phyloP scores from a whole-genome alignment of 73 alveolate species.

The Urostyla sp. region DNA sequence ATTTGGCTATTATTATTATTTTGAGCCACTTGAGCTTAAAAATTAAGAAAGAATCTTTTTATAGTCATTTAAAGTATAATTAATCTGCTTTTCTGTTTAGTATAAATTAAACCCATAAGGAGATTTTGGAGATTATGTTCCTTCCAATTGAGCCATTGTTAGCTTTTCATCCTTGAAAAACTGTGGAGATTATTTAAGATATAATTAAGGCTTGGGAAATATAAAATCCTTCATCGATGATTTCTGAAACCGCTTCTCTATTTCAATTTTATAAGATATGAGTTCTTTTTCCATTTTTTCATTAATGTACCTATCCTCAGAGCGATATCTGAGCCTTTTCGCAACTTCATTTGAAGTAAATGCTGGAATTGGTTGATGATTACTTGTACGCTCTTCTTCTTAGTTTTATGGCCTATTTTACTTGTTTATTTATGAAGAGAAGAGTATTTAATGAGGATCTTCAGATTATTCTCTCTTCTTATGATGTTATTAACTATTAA shows the following conservation, averaged over 20 bases:
- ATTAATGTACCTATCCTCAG: conserved; percentile 43
- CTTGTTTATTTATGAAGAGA: conserved; percentile 3
- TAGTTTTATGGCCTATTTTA: background rate
- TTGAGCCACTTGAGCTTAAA: conserved; percentile 23
- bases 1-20: too few relatives aligned
- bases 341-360: conserved; percentile 43
- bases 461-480: conserved; percentile 14
- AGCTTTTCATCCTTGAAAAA: too few relatives aligned
- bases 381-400: conserved; percentile 18
- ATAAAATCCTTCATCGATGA: conserved; percentile 14
- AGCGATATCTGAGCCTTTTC: conserved; percentile 18
- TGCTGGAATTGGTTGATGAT: conserved; percentile 48
- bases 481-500: background rate
- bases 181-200: too few relatives aligned
- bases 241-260: conserved; percentile 36
- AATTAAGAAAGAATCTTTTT: conserved; percentile 10
- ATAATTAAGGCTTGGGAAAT: conserved; percentile 8
- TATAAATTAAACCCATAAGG: conserved; percentile 25
- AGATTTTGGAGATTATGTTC: conserved; percentile 41
- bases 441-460: conserved; percentile 4
- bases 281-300: conserved; percentile 46
- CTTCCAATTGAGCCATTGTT: too few relatives aligned
- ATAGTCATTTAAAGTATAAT: conserved; percentile 27
- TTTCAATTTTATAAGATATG: conserved; percentile 8
- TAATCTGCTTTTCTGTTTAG: background rate